Base-by-base conservation (phyloP, 2,329 filamentous ascomycete species). In the Penicillium sp. region DNA sequence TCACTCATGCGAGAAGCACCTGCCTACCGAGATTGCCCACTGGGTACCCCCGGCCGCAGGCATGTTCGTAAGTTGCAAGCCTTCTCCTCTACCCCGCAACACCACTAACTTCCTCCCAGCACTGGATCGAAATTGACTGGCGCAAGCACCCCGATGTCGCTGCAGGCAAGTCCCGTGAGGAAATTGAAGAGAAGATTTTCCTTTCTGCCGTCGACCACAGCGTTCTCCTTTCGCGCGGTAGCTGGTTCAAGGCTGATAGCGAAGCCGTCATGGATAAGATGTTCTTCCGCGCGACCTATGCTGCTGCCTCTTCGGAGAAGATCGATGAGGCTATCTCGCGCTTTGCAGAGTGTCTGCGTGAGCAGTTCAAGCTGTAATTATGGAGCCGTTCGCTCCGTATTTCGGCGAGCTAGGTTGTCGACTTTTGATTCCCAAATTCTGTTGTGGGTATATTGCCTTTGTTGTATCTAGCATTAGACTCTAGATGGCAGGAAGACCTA, bases 251-350 rank as follows among this genome's bases (percentile, higher is more conserved):
- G 50, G 88, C 91, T 0, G 86, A 93, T 66, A 80, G 78, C 38
- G 77, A 81, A 42, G 77, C 75, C 9, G 68, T 72, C 46, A 75
- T 77, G 44, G 75, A 77, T 9, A 85, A 83, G 25, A 77, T 95
- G 70, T 96, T 89, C 74, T 95, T 97, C 77, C 81, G 93, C 45
- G 84, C 88, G 3, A 98, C 92, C 0, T 98, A 87, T 74, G 91
- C 92, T 0, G 85, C 90, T 32, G 90, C 90, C 2, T 83, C 81
- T 10, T 77, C 80, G 12, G 80, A 84, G 47, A 81, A 83, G 58
- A 90, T 92, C 77, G 76, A 76, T 2, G 80, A 84, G 62, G 88
- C 87, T 1, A 89, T 90, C 49, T 76, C 78, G 54, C 76, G 92
- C 51, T 86, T 98, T 59, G 89, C 89, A 0, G 78, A 80, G 49